Base-by-base conservation (phyloP, 768 basidiomycete species). In the Lactarius akahatsu region DNA sequence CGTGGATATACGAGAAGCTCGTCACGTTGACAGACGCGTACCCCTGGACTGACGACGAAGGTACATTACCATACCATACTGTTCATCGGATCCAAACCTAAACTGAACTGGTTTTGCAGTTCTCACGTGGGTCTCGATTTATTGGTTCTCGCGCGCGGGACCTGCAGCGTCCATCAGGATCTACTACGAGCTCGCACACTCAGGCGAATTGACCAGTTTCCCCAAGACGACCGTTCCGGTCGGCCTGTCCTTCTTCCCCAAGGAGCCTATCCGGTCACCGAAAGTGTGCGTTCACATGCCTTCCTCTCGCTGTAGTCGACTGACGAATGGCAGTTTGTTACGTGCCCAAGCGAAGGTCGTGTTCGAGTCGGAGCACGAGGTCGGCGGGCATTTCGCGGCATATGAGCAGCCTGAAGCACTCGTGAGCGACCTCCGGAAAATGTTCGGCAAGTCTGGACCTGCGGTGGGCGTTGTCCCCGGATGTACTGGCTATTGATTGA, bases 311-410 rank as follows among this genome's bases (percentile, higher is more conserved):
- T 30, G 16, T 30, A n/a, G 32, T 52, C 26, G 36, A 15, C 34
- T 54, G 30, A 54, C 4, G 3, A 18, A 10, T 13, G 20, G 28
- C n/a, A 59, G 64, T 59, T 54, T 65, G 30, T 32, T 77, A 68
- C 70, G 75, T 38, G 69, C 73, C 59, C 16, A 74, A 58, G 67
- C 80, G 69, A 76, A 75, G 69, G 60, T 82, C 26, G 82, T 86
- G 4, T 85, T 83, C 61, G 78, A 82, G 67, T 74, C 78, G 4
- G 75, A 79, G n/a, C 86, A 87, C 59, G 75, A 76, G 1, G 71
- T 72, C 10, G 86, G 86, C 6, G 86, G 86, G 1, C 86, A 87
- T 72, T 87, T 88, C 70, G 82, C 85, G 10, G 80, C 86, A 0
- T 71, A 80, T 66, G 86, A 87, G 68, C 73, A 70, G 54, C 85